Conservation (phyloP, 1,284 basidiomycete genomes). For the Vanrija sp. region DNA sequence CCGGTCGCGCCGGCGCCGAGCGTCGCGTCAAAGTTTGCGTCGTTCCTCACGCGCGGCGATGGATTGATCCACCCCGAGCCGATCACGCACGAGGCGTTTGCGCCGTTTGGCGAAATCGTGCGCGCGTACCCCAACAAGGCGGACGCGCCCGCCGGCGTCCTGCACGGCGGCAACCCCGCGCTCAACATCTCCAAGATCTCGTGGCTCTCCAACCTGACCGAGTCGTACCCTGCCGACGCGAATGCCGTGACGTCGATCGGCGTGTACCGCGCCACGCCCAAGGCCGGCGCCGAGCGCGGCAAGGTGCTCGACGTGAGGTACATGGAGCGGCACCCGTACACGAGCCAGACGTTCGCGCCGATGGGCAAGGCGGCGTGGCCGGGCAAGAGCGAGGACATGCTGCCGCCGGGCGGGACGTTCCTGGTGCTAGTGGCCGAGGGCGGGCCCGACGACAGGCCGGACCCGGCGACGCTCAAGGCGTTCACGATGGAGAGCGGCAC, state of each 20-base stretch:
- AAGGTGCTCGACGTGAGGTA: conserved; percentile 53
- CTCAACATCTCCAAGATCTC: conserved; percentile 2
- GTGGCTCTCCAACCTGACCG: conserved; percentile 44
- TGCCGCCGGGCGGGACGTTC: conserved; percentile 37
- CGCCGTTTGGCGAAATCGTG: conserved; percentile 64
- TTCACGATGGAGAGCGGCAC: conserved; percentile 55
- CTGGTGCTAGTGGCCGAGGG: conserved; percentile 75
- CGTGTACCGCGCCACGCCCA: conserved; percentile 65
- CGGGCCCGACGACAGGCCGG: conserved; percentile 68
- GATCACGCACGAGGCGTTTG: conserved; percentile 63
- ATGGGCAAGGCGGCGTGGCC: conserved; percentile 61
- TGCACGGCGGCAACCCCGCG: conserved; percentile 1
- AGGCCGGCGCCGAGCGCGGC: conserved; percentile 50
- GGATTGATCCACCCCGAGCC: conserved; percentile 22
- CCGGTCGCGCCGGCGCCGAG: neutral
- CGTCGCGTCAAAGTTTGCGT: conserved; percentile 1
- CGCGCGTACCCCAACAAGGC: conserved; percentile 62
- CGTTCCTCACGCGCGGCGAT: neutral
- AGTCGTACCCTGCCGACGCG: conserved; percentile 60
- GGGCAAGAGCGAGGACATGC: conserved; percentile 39
- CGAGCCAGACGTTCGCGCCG: conserved; percentile 75
- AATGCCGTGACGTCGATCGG: conserved; percentile 59
- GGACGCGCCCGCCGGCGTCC: conserved; percentile 50
- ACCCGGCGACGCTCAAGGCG: conserved; percentile 57
- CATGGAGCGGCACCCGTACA: conserved; percentile 53